Evolutionary conservation across 2,329 filamentous ascomycete genomes (phyloP), one percentile per base, ranked within the genome.

Genomic region (Harringtonia aguacate): DNA sequence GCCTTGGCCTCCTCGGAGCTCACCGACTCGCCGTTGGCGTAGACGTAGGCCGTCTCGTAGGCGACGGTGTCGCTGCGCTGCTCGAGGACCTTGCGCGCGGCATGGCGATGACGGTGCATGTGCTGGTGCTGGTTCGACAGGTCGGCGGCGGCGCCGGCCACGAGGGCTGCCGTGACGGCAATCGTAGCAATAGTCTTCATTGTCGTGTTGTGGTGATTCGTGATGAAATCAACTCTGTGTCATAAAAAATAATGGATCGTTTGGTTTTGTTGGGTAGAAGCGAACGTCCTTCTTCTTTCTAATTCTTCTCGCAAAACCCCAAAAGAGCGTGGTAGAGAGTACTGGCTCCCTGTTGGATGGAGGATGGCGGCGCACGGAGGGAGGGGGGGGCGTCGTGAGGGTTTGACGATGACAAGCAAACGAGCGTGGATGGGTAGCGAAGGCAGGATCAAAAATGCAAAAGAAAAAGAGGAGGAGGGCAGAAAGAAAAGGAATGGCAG

Each of bases 21-120:
- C 53, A 94, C 72, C 29, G 66, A 50, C 56, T 79, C 54, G 48
- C 81, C 82, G 48, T 83, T 76, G 43, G 89, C 67, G 58, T 82
- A 51, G 22, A 60, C 72, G 65, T 89, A 95, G 45, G 82, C 73
- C 45, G 81, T 77, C 53, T 39, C 28, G 38, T 31, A 31, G 46
- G 65, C 67, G 45, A 73, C 67, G 39, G 68, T 64, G 15, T 65
- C 61, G 24, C 56, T 61, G 46, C 68, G 70, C 63, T 67, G 70
- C 57, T 73, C 67, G 41, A 70, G 61, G 5, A 39, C 29, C 38
- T 44, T 35, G 35, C 30, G 30, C 39, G 43, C 33, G 14, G 27
- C 33, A 18, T 44, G 42, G 54, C 70, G 62, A 51, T 77, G 78
- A 47, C 70, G 70, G 58, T 81, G 79, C 48, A 66, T 62, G 59